Evolutionary conservation across 2,329 filamentous ascomycete species (phyloP), one percentile per base, ranked within the genome.

Genomic region (Xenosphaeropsis pyriputrescens): DNA sequence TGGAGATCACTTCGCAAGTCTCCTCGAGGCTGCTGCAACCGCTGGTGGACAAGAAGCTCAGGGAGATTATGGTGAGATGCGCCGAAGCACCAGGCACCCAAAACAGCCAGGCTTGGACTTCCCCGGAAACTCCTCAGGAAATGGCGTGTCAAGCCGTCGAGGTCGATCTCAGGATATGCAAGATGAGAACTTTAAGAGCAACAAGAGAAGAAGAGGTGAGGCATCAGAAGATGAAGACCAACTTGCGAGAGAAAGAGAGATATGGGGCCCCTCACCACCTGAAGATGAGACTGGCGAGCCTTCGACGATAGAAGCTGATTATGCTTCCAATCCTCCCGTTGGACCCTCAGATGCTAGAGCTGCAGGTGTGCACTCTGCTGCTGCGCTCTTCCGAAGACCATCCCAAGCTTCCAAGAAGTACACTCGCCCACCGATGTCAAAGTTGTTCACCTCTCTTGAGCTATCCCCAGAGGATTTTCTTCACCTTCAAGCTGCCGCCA

Each of bases 391-490:
- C 34, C 45, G 48, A 34, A 40, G 42, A 18, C 49, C 50, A 29
- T 41, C 49, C 19, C 39, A 43, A n/a, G 47, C 47, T n/a, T 45
- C 45, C 2, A 50, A 47, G 38, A 55, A 55, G 35, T 52, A 49
- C 40, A 47, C 51, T 54, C 50, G 53, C 31, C 46, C 47, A 4
- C 46, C 47, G 8, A 54, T 56, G 47, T 45, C 50, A 12, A 50
- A 49, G 29, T 26, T 55, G 3, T 52, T 50, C 33, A 43, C 41
- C 8, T 49, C 46, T 12, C 41, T 56, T 16, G 47, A 53, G 22
- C 19, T 56, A 8, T 41, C 40, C 17, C 42, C 50, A 4, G 48
- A 52, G 38, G 40, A 45, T 26, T 56, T 53, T 35, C 39, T 53
- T 12, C 39, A 43, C 12, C 40, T 56, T n/a, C 51, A 55, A 43